Evolutionary conservation across 805 yeast genomes (phyloP), one percentile per base, ranked within the genome.

Genomic region (Wickerhamiella occidentalis): DNA sequence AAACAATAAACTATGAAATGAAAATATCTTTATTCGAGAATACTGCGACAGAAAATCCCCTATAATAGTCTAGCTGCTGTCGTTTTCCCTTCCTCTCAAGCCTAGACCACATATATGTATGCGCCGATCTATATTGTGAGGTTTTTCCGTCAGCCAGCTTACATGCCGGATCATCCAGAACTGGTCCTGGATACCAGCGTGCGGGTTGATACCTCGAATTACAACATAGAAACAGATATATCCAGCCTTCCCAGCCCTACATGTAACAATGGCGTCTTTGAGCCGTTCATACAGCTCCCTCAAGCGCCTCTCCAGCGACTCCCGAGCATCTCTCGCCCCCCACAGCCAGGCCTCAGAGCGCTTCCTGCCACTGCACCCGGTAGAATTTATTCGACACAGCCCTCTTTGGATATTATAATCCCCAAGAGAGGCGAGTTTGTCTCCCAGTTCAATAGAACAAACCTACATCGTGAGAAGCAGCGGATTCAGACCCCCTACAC

Each of bases 201-300:
- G 30, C 44, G 11, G 12, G 18, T 40, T 23, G 12, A 29, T 33
- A 7, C 29, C 30, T 15, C 30, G 23, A 22, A 22, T 13, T 11
- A 43, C 46, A 23, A 18, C 25, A 18, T 18, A 4, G 38, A 43
- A 11, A 28, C 30, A 9, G 53, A 49, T 35, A 43, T 51, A 15
- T 49, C 52, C 11, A 30, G 46, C 26, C 44, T 51, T 18, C 54
- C 54, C 2, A 48, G 52, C 21, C 54, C 54, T 4, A 44, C 50
- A 2, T 37, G 46, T 15, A 45, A 41, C 23, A 35, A 22, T 13
- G 49, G 50, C 12, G 41, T 45, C 18, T 51, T 51, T 30, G 50
- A 47, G 36, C 44, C 46, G 22, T 51, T 48, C 29, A 18, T 42
- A 9, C 45, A 29, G 29, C 40, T 23, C 26, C 51, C 40, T 7